Evolutionary conservation across 305 asterid genomes (phyloP).

Genomic region (Monarda citriodora): DNA sequence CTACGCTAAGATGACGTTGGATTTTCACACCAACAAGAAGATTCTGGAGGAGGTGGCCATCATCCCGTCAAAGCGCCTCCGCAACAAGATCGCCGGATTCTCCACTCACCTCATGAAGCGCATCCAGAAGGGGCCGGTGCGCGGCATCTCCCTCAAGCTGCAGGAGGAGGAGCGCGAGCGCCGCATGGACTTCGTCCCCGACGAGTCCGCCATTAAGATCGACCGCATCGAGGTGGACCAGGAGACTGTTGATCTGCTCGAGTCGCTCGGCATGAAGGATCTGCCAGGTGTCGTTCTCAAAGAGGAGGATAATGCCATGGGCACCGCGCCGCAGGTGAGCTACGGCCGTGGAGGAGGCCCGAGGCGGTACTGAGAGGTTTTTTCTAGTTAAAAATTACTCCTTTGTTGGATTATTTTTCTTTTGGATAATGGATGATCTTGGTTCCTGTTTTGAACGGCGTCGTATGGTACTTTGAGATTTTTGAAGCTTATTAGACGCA

Average conservation of each 20-base stretch:
- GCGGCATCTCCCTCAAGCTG: slow-evolving; percentile 83
- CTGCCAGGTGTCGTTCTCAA: slow-evolving; percentile 42
- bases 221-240: slow-evolving; percentile 58
- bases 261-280: slow-evolving; percentile 46
- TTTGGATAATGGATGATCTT: slow-evolving; percentile 11
- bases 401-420: background rate
- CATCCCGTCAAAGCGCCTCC: slow-evolving; percentile 79
- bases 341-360: slow-evolving; percentile 39
- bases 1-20: slow-evolving; percentile 77
- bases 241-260: slow-evolving; percentile 50
- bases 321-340: slow-evolving; percentile 28
- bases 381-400: background rate
- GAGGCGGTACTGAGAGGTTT: slow-evolving; percentile 30
- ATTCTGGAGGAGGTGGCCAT: slow-evolving; percentile 73
- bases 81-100: slow-evolving; percentile 86
- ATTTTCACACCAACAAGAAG: slow-evolving; percentile 87
- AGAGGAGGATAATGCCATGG: slow-evolving; percentile 33
- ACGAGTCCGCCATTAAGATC: slow-evolving; percentile 64
- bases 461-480: slow-evolving; percentile 14
- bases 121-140: slow-evolving; percentile 75
- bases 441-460: slow-evolving; percentile 6
- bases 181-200: slow-evolving; percentile 89
- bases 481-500: slow-evolving; percentile 13
- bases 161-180: slow-evolving; percentile 94
- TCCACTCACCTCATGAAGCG: slow-evolving; percentile 72